Conservation (phyloP, 176 grass and related monocot genomes). For the Aechmea fasciata region DNA sequence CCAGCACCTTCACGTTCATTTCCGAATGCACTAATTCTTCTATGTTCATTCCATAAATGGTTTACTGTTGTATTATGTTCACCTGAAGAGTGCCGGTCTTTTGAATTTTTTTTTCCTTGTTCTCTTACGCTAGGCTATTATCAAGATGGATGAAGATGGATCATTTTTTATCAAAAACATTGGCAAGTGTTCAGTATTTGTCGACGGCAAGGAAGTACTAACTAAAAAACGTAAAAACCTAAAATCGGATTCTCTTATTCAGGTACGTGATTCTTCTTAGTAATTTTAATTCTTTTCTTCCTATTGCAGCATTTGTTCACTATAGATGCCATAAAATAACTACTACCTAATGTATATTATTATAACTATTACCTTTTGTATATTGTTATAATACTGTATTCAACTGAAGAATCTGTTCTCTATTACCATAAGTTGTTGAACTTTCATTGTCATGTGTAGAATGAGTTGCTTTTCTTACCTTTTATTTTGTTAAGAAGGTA, state of each 20-base stretch:
- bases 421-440: too few species aligned
- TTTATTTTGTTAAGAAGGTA: too few species aligned
- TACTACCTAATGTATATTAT: constrained; percentile 9
- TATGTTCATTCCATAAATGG: too few species aligned
- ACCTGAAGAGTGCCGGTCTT: constrained; percentile 1
- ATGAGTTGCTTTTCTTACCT: too few species aligned
- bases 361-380: background rate
- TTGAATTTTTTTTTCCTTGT: constrained; percentile 3
- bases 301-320: background rate
- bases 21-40: too few species aligned
- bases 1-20: too few species aligned
- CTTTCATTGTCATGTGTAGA: too few species aligned
- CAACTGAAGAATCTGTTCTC: too few species aligned
- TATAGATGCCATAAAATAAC: background rate
- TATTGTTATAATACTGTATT: too few species aligned
- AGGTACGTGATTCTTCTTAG: constrained; percentile 36
- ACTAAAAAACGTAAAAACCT: constrained; percentile 58
- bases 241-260: constrained; percentile 61
- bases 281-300: constrained; percentile 2
- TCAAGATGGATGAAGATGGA: constrained; percentile 89
- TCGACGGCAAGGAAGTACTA: constrained; percentile 90
- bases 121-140: constrained; percentile 47
- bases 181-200: constrained; percentile 76
- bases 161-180: constrained; percentile 86
- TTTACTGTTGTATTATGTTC: background rate